phyloP scores from a whole-genome alignment of 2,329 filamentous ascomycete species.

The Cryphonectria naterciae region DNA sequence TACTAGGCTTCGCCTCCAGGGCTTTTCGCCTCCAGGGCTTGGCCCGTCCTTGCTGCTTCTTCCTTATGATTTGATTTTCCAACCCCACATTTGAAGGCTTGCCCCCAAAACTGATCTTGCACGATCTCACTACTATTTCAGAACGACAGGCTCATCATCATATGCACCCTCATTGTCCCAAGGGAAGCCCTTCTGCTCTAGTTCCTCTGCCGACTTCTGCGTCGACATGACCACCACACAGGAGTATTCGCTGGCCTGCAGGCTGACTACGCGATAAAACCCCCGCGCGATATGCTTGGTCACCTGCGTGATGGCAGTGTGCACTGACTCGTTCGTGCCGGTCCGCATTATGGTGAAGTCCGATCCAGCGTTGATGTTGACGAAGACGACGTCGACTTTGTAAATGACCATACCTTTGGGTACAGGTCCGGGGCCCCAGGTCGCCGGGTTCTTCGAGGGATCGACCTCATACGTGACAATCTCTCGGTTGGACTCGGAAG shows the following conservation, averaged over 20 bases:
- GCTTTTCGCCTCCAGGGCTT: not conserved
- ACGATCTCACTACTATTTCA: not conserved
- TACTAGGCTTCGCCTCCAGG: not conserved
- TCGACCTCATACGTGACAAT: not conserved
- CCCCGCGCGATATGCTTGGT: constrained; percentile 23
- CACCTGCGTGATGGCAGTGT: constrained; percentile 15
- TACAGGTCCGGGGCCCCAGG: not conserved
- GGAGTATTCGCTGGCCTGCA: constrained; percentile 17
- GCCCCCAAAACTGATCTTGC: not conserved
- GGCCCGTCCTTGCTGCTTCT: not conserved
- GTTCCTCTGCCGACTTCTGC: not conserved
- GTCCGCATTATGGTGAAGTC: constrained; percentile 15
- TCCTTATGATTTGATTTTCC: not conserved
- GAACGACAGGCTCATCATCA: not conserved
- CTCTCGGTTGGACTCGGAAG: not conserved
- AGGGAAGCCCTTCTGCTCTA: not conserved
- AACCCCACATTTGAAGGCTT: not conserved
- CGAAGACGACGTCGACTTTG: constrained; percentile 16
- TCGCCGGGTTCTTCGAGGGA: not conserved
- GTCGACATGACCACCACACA: constrained; percentile 21
- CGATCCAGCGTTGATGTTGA: constrained; percentile 23
- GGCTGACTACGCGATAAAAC: constrained; percentile 23
- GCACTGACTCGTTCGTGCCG: constrained; percentile 14
- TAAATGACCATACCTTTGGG: not conserved
- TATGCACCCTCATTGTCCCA: constrained; percentile 1